phyloP scores from a whole-genome alignment of 2,329 filamentous ascomycete genomes.

The Neopestalotiopsis rosae region DNA sequence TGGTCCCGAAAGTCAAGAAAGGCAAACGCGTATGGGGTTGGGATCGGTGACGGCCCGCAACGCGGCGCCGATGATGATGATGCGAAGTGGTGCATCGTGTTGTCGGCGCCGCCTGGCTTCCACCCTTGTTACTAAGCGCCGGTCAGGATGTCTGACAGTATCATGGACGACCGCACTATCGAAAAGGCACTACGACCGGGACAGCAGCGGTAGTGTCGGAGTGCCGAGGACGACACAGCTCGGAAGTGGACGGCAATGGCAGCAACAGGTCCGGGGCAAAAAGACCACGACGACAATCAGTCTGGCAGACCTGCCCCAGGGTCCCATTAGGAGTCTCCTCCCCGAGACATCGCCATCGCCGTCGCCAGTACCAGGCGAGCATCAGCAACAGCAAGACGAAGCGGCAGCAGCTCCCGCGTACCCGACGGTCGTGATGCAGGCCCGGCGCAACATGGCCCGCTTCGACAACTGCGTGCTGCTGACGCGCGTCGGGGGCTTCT shows the following conservation, averaged over 20 bases:
- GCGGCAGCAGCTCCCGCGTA: slow-evolving; percentile 62
- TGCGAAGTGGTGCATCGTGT: slow-evolving; percentile 1
- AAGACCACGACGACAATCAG: slow-evolving; percentile 42
- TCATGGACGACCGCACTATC: background rate
- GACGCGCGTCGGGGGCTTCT: slow-evolving; percentile 93
- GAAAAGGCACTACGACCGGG: background rate
- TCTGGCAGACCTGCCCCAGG: slow-evolving; percentile 64
- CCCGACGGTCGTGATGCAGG: slow-evolving; percentile 88
- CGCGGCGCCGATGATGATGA: slow-evolving; percentile 10
- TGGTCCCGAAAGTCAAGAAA: background rate
- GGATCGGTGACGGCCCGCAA: background rate
- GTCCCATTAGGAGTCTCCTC: slow-evolving; percentile 50
- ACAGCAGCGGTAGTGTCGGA: too few species aligned
- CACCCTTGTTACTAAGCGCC: background rate
- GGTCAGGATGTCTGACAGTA: background rate
- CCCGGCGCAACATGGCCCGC: slow-evolving; percentile 85
- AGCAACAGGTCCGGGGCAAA: slow-evolving; percentile 12
- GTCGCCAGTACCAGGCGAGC: too few species aligned
- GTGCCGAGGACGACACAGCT: background rate
- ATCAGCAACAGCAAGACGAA: slow-evolving; percentile 46
- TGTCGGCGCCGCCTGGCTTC: slow-evolving; percentile 3
- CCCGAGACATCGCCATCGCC: slow-evolving; percentile 35
- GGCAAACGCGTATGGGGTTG: background rate
- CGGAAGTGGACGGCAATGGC: background rate
- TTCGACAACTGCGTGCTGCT: slow-evolving; percentile 91